Conservation (phyloP, 257 asterid genomes). For the Solanum bulbocastanum region DNA sequence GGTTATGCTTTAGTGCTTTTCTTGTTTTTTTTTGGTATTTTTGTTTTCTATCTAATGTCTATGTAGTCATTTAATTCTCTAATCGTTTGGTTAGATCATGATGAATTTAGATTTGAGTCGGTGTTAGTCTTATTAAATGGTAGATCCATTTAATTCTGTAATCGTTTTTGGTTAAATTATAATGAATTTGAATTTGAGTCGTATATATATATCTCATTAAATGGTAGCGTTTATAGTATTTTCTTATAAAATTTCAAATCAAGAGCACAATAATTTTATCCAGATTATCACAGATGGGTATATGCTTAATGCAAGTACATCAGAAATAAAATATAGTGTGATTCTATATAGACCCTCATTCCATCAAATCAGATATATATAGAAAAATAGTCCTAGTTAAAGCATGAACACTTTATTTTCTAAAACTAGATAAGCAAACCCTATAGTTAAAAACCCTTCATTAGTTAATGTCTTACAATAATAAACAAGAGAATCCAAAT, state of each 20-base stretch:
- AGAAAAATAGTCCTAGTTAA: not conserved
- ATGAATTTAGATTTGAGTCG: not conserved
- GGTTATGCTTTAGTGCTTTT: not conserved
- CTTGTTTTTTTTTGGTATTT: not conserved
- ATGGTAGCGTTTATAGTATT: not conserved
- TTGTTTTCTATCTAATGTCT: not conserved
- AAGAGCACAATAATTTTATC: not conserved
- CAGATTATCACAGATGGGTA: not conserved
- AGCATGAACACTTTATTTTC: not conserved
- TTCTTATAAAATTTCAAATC: not conserved
- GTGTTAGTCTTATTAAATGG: not conserved
- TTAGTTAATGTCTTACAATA: too few relatives aligned
- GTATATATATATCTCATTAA: not conserved
- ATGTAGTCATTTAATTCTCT: too few relatives aligned
- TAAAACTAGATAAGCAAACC: not conserved
- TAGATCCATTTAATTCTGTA: too few relatives aligned
- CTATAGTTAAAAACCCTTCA: not conserved
- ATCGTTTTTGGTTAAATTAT: too few relatives aligned
- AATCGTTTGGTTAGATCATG: not conserved
- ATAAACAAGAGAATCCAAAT: not conserved
- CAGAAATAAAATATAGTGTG: not conserved
- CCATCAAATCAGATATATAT: not conserved
- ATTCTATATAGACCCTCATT: not conserved
- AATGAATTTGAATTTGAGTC: not conserved
- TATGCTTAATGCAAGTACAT: not conserved